Evolutionary conservation across 2,329 filamentous ascomycete species (phyloP).

Genomic region (Fusarium oxysporum): DNA sequence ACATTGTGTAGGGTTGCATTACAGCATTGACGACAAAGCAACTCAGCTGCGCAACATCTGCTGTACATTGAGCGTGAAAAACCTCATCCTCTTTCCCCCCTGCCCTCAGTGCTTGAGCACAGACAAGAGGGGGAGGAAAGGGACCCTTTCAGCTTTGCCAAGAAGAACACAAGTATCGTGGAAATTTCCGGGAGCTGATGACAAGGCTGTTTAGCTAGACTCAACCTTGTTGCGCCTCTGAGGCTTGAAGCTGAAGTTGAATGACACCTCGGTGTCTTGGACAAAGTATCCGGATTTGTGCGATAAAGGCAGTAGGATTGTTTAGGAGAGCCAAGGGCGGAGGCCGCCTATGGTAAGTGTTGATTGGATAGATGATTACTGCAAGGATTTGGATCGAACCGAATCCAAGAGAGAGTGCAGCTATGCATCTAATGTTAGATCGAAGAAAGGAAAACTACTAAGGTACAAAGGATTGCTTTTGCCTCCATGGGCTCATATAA

Average conservation of each 20-base stretch:
- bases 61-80: conserved; percentile 9
- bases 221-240: not conserved
- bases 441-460: not conserved
- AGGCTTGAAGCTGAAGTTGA: conserved; percentile 14
- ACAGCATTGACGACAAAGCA: conserved; percentile 14
- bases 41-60: not conserved
- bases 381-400: not conserved
- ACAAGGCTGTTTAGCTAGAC: conserved; percentile 15
- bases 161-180: not conserved
- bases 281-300: not conserved
- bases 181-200: conserved; percentile 19
- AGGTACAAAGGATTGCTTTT: not conserved
- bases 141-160: not conserved
- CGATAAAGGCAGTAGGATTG: not conserved
- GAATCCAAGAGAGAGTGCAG: not conserved
- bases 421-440: not conserved
- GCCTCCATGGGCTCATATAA: not conserved
- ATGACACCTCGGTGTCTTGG: conserved; percentile 1
- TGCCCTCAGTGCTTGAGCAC: not conserved
- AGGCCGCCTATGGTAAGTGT: not conserved
- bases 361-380: conserved; percentile 3
- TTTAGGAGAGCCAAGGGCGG: not conserved
- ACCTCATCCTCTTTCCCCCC: not conserved
- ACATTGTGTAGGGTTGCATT: conserved; percentile 29
- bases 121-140: not conserved